phyloP scores from a whole-genome alignment of 2,329 filamentous ascomycete genomes.

The Penicillium sp. region DNA sequence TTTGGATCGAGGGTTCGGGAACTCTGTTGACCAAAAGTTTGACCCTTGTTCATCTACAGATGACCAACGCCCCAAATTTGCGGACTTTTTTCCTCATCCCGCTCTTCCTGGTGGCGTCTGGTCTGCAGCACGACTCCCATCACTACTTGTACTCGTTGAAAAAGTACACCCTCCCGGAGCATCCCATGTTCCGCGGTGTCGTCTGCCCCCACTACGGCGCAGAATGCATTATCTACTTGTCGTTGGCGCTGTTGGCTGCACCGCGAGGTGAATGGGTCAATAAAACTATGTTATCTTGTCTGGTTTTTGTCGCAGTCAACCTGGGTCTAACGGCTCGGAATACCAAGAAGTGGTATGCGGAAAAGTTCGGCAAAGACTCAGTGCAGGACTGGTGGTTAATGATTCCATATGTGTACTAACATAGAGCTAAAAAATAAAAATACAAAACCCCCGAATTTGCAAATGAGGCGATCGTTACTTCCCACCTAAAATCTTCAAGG shows the following conservation, averaged over 20 bases:
- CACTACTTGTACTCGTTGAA: slow-evolving; percentile 66
- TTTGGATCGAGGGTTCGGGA: slow-evolving; percentile 81
- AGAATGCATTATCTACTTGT: slow-evolving; percentile 80
- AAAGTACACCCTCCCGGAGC: slow-evolving; percentile 78
- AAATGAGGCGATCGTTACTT: slow-evolving; percentile 16
- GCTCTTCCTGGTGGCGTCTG: slow-evolving; percentile 68
- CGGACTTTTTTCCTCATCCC: slow-evolving; percentile 59
- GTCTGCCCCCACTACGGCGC: slow-evolving; percentile 90
- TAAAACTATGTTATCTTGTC: slow-evolving; percentile 67
- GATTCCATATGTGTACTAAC: slow-evolving; percentile 58
- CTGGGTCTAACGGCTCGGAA: slow-evolving; percentile 76
- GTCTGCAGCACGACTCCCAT: slow-evolving; percentile 74
- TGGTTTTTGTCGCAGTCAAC: slow-evolving; percentile 74
- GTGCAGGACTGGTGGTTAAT: slow-evolving; percentile 70
- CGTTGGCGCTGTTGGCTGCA: slow-evolving; percentile 72
- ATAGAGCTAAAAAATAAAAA: slow-evolving; percentile 1
- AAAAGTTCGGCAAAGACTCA: slow-evolving; percentile 68
- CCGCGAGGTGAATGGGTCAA: slow-evolving; percentile 67
- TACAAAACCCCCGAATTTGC: neutral
- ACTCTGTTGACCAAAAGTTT: slow-evolving; percentile 37
- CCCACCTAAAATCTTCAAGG: slow-evolving; percentile 55
- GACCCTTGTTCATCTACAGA: slow-evolving; percentile 36
- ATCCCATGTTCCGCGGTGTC: slow-evolving; percentile 69
- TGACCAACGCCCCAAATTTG: slow-evolving; percentile 44
- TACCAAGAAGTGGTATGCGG: slow-evolving; percentile 75